Evolutionary conservation across 2,329 filamentous ascomycete genomes (phyloP).

Genomic region (Trichophyton benhamiae): DNA sequence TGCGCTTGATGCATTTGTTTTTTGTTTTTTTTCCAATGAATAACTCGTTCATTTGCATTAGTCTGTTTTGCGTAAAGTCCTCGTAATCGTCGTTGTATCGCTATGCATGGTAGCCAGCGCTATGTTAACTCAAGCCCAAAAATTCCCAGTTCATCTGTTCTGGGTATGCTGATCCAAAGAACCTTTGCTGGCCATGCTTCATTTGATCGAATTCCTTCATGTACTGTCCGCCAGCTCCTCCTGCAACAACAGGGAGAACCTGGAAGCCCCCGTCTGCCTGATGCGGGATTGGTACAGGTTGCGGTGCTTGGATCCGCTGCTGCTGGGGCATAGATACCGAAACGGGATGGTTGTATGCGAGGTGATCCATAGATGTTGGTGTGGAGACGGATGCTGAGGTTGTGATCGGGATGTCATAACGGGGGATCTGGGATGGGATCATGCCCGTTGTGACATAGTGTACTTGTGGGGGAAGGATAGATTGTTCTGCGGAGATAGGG

Average conservation of each 20-base stretch:
- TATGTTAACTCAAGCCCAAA: slow-evolving; percentile 7
- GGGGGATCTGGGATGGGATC: slow-evolving; percentile 10
- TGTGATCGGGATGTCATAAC: slow-evolving; percentile 8
- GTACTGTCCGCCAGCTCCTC: neutral
- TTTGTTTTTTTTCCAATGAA: neutral
- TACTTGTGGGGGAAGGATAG: slow-evolving; percentile 9
- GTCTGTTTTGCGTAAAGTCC: neutral
- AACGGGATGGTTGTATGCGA: slow-evolving; percentile 6
- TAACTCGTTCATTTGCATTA: neutral
- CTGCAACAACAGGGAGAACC: neutral
- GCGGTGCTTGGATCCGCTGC: neutral
- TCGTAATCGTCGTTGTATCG: neutral
- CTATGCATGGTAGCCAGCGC: neutral
- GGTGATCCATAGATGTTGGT: slow-evolving; percentile 6
- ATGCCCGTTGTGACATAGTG: slow-evolving; percentile 9
- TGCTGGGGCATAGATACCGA: neutral
- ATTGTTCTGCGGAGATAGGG: slow-evolving; percentile 6
- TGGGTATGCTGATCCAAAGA: slow-evolving; percentile 9
- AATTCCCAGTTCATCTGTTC: slow-evolving; percentile 12
- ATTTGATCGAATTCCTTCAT: slow-evolving; percentile 8
- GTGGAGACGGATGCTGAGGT: neutral
- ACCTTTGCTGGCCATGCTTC: slow-evolving; percentile 10
- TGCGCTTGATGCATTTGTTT: neutral
- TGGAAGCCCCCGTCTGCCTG: neutral
- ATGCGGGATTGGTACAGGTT: neutral